Base-by-base conservation (phyloP, 176 grass and related monocot species). In the Oryza glaberrima region DNA sequence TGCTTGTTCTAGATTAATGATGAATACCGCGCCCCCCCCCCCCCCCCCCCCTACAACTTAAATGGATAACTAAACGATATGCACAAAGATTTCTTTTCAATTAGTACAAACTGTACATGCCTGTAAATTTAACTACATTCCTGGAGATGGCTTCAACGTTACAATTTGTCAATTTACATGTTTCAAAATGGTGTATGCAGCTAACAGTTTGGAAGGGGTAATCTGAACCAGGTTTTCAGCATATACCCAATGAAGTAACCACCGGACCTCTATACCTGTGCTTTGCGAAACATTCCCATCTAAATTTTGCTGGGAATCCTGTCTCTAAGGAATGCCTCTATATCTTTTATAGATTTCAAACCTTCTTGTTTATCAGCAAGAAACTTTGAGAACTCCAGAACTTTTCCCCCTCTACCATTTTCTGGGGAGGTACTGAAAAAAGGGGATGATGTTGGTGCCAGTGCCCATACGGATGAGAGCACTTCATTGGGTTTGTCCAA, bases 261-360 rank as follows among this genome's bases (percentile, higher is more conserved):
- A 34, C 17, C 46, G 11, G 40, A 36, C 43, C 77, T 23, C 47
- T 73, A 74, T 12, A 43, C 6, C 67, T 34, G 44, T 46, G 13
- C 38, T 74, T 83, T 65, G 56, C 70, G 65, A 75, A 52, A 52
- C 43, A 36, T 6, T 85, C 11, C 38, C 52, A 61, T 40, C 72
- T 87, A 98, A 78, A 98, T 88, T 87, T 93, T 98, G 79, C 96
- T 95, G 25, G 79, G 71, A n/a, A 79, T 81, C 40, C 87, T 95
- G 41, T 69, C 72, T 45, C 75, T 86, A n/a, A 89, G 78, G 20
- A 88, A 67, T 56, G 83, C 64, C 26, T 88, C 86, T 40, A 93
- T 48, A 68, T 90, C 87, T 85, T 54, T 68, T 17, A 4, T 73
- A 68, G 85, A 81, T 75, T 74, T 81, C 30, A 91, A 28, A 56